Percentiles rank a stretch among this genome's conserved stretches.
Evolutionary conservation across 805 yeast genomes (phyloP).

Genomic region (Lipomyces starkeyi): DNA sequence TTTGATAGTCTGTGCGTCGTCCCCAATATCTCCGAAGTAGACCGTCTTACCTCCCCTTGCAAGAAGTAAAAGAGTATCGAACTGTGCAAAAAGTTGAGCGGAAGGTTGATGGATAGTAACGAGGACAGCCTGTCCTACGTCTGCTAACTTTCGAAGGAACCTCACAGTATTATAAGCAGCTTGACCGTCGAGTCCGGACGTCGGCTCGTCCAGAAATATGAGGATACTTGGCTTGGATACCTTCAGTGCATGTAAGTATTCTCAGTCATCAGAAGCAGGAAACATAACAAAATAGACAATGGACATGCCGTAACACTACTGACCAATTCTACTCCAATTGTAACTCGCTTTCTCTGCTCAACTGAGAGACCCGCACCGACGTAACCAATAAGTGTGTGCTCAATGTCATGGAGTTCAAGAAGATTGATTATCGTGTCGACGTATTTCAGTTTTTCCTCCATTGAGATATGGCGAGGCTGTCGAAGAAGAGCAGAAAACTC

Average conservation of each 20-base stretch:
- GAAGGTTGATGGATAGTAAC: conserved; percentile 82
- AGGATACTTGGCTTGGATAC: conserved; percentile 68
- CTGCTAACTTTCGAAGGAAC: conserved; percentile 67
- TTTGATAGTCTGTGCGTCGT: conserved; percentile 61
- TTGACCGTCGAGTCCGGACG: conserved; percentile 68
- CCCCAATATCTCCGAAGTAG: conserved; percentile 80
- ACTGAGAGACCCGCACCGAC: conserved; percentile 74
- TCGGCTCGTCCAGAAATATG: conserved; percentile 69
- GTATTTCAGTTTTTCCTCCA: conserved; percentile 64
- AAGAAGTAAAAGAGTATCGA: conserved; percentile 68
- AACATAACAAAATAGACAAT: too few relatives aligned
- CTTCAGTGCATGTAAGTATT: too few relatives aligned
- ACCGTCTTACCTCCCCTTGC: conserved; percentile 80
- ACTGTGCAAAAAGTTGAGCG: conserved; percentile 67
- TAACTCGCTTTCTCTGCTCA: conserved; percentile 68
- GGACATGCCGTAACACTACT: too few relatives aligned
- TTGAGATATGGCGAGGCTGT: conserved; percentile 63
- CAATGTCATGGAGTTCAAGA: conserved; percentile 69
- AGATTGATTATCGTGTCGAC: conserved; percentile 70
- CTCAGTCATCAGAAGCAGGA: too few relatives aligned
- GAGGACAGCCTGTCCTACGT: conserved; percentile 73
- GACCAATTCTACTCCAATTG: conserved; percentile 74
- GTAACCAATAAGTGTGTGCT: conserved; percentile 78
- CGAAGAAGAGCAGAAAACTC: conserved; percentile 72
- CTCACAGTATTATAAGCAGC: conserved; percentile 73